Conservation (phyloP, 2,329 filamentous ascomycete genomes). For the Tolypocladium tundrense region DNA sequence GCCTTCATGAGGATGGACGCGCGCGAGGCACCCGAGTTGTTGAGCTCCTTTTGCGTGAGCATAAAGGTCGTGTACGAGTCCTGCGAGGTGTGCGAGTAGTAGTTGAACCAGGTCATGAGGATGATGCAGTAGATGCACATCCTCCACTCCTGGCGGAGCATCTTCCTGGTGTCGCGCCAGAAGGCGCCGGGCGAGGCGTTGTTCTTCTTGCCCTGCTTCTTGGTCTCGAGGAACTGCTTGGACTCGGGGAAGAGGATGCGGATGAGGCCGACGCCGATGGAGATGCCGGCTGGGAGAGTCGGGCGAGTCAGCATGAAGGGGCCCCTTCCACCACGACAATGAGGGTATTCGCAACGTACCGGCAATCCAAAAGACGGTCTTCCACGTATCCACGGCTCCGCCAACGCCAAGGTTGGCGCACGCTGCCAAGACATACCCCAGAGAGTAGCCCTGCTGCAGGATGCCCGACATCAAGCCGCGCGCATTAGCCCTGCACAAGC, state of each 20-base stretch:
- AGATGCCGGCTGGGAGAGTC: constrained; percentile 41
- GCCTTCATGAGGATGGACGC: constrained; percentile 75
- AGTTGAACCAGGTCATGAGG: constrained; percentile 69
- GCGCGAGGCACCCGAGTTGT: constrained; percentile 53
- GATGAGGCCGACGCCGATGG: constrained; percentile 57
- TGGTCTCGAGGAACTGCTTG: constrained; percentile 62
- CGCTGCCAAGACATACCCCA: constrained; percentile 71
- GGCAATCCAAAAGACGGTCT: constrained; percentile 65
- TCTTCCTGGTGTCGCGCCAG: constrained; percentile 57
- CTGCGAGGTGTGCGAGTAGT: constrained; percentile 69
- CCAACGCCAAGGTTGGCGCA: constrained; percentile 66
- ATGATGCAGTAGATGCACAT: constrained; percentile 69
- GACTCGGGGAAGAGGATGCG: constrained; percentile 64
- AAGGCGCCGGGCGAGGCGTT: constrained; percentile 40
- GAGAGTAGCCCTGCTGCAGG: constrained; percentile 70
- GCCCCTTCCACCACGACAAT: neutral
- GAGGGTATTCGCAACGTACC: constrained; percentile 14
- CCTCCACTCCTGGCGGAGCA: constrained; percentile 63
- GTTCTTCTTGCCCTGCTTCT: constrained; percentile 43
- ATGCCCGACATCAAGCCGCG: constrained; percentile 76
- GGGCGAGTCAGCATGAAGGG: neutral
- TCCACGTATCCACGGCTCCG: constrained; percentile 54
- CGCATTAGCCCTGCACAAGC: constrained; percentile 41
- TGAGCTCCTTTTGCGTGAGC: constrained; percentile 59
- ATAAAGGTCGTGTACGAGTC: constrained; percentile 78